Conservation (phyloP, 2,329 filamentous ascomycete species). For the Aspergillus vadensis region DNA sequence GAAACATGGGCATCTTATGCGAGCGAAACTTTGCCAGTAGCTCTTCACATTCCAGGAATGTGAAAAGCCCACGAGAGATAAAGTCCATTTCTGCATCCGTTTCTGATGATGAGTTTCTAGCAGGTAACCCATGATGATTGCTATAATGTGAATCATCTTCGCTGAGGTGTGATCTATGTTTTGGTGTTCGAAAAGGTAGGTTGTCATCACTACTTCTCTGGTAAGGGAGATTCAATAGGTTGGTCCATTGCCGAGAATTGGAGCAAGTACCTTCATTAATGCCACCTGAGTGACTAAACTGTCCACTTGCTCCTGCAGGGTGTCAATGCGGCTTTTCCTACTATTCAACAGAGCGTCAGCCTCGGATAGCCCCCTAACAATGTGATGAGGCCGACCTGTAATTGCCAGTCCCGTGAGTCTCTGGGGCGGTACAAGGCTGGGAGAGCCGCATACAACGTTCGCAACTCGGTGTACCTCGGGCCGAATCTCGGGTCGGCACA, state of each 20-base stretch:
- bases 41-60: background rate
- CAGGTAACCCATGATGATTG: background rate
- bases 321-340: background rate
- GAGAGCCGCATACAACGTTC: slow-evolving; percentile 15
- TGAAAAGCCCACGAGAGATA: background rate
- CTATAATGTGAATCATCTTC: background rate
- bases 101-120: background rate
- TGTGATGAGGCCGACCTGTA: background rate
- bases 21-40: slow-evolving; percentile 6
- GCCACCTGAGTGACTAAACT: background rate
- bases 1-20: slow-evolving; percentile 13
- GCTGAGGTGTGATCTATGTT: background rate
- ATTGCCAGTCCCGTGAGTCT: background rate
- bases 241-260: background rate
- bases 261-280: background rate
- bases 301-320: background rate
- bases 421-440: slow-evolving; percentile 4
- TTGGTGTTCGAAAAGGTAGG: background rate
- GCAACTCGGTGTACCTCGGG: background rate
- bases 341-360: background rate
- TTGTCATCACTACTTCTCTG: background rate
- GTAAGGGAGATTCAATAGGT: background rate
- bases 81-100: background rate
- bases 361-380: too few relatives aligned
- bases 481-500: background rate